These are phyloP conservation scores for Oehlia diaphana DNA, from an alignment of 192 early-diverging fungal genomes.

Conservation along the genomic window DNA sequence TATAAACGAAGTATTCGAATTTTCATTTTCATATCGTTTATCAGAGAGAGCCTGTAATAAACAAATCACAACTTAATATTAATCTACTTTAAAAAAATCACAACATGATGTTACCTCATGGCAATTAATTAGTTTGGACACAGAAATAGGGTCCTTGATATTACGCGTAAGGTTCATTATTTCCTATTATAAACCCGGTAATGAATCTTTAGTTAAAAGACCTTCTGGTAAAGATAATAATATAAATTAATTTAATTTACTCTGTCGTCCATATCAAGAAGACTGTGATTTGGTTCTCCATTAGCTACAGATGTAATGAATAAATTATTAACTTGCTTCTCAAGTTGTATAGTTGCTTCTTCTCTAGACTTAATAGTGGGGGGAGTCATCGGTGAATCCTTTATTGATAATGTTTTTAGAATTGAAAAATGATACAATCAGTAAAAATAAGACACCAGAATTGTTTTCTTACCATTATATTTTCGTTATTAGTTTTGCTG, in stretches of 20 bases:
- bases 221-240: background rate
- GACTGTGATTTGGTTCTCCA: background rate
- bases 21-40: background rate
- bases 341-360: too few species aligned
- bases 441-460: too few species aligned
- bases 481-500: background rate
- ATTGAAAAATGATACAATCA: background rate
- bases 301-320: background rate
- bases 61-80: too few species aligned
- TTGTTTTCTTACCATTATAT: background rate
- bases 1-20: background rate
- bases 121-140: background rate
- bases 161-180: background rate
- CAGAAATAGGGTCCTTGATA: background rate
- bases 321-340: too few species aligned
- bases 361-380: too few species aligned
- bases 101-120: background rate
- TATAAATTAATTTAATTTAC: background rate
- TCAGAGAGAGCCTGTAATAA: background rate
- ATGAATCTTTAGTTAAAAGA: background rate
- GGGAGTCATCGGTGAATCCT: background rate
- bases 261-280: background rate
- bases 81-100: too few species aligned
- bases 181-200: background rate
- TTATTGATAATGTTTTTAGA: background rate